Conservation (phyloP, 345 rosid genomes). For the Aquilaria sinensis region DNA sequence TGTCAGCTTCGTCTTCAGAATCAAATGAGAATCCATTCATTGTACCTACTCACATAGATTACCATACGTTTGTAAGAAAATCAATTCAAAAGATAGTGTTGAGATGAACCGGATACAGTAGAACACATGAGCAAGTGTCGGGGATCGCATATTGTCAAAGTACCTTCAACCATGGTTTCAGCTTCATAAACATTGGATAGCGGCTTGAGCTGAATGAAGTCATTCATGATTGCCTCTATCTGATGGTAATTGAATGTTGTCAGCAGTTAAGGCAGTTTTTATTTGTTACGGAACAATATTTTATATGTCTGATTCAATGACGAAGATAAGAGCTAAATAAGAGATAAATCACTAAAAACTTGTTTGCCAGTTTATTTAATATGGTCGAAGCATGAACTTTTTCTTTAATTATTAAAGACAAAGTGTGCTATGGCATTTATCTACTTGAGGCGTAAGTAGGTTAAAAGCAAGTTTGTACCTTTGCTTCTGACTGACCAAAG, state of each 20-base stretch:
- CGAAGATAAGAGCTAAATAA: neutral
- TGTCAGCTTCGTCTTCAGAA: slow-evolving; percentile 80
- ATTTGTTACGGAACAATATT: neutral
- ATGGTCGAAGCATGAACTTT: no score
- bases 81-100: no score
- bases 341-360: neutral
- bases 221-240: slow-evolving; percentile 93
- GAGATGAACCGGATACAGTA: no score
- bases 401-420: no score
- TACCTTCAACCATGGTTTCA: slow-evolving; percentile 97
- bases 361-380: no score
- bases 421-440: neutral
- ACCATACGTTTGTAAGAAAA: no score
- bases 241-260: slow-evolving; percentile 23
- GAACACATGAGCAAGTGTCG: no score
- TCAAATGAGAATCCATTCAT: slow-evolving; percentile 78
- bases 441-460: slow-evolving; percentile 5
- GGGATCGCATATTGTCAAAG: neutral
- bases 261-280: slow-evolving; percentile 2
- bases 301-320: neutral
- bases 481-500: slow-evolving; percentile 87
- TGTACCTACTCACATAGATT: slow-evolving; percentile 46
- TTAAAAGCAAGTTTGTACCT: slow-evolving; percentile 39
- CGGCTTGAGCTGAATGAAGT: slow-evolving; percentile 85
- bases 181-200: slow-evolving; percentile 76